Conservation (phyloP, 1,139 yeast species). For the Saccharomycopsis phalli region DNA sequence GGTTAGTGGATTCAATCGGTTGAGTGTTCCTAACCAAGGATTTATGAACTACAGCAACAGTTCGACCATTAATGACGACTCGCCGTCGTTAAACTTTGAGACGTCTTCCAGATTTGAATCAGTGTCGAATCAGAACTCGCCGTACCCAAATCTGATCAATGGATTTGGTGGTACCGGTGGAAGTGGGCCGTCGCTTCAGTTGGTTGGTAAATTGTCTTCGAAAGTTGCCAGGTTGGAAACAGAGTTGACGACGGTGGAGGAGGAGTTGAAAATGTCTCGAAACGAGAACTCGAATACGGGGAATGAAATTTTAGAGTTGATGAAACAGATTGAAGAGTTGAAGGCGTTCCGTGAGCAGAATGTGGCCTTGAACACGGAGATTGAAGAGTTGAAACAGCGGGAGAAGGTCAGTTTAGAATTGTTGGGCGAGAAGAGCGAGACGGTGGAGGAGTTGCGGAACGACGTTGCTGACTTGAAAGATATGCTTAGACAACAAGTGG, state of each 20-base stretch:
- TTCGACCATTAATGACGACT: background rate
- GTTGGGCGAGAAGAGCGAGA: constrained; percentile 84
- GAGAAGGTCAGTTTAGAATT: constrained; percentile 60
- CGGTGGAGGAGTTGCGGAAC: constrained; percentile 74
- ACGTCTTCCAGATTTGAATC: constrained; percentile 14
- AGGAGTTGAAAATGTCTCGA: constrained; percentile 47
- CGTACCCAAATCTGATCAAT: constrained; percentile 7
- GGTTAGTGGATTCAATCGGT: background rate
- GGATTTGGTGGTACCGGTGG: constrained; percentile 20
- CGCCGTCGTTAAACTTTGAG: constrained; percentile 15
- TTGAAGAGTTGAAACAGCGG: constrained; percentile 34
- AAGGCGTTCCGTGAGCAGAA: constrained; percentile 32
- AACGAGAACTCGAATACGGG: constrained; percentile 60
- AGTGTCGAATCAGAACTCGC: constrained; percentile 13
- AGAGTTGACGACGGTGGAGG: constrained; percentile 58
- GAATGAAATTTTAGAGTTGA: constrained; percentile 50
- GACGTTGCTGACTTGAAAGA: constrained; percentile 87
- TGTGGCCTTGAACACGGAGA: constrained; percentile 30
- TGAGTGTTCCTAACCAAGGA: background rate
- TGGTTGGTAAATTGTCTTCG: constrained; percentile 63
- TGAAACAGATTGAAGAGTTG: constrained; percentile 46
- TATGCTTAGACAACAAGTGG: constrained; percentile 72
- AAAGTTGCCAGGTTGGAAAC: constrained; percentile 73
- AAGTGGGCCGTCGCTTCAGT: constrained; percentile 42
- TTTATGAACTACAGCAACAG: background rate